Evolutionary conservation across 495 filamentous ascomycete genomes (phyloP).

Genomic region (Cenococcum geophilum): DNA sequence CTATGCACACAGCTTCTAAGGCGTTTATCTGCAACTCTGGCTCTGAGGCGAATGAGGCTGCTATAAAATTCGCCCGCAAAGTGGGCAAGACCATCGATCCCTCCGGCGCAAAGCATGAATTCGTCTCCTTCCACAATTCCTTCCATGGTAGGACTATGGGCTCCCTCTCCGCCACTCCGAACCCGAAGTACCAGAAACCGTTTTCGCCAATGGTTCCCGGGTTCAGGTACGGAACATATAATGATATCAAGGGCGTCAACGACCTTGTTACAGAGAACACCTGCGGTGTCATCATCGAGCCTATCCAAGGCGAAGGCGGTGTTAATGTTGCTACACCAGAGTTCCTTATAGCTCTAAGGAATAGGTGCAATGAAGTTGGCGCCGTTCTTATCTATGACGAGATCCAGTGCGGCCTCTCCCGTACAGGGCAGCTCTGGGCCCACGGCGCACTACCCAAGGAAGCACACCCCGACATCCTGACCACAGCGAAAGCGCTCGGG

Average conservation of each 20-base stretch:
- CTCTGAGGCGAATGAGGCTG: conserved; percentile 92
- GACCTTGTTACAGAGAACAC: conserved; percentile 74
- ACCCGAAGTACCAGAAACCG: conserved; percentile 93
- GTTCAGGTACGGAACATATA: conserved; percentile 79
- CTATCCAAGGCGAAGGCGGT: conserved; percentile 95
- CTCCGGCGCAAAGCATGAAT: conserved; percentile 67
- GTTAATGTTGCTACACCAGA: conserved; percentile 75
- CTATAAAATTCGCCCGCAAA: conserved; percentile 93
- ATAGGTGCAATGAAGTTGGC: conserved; percentile 77
- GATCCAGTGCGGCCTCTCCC: conserved; percentile 87
- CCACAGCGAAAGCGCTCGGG: conserved; percentile 89
- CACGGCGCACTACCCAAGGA: conserved; percentile 64
- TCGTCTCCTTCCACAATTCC: conserved; percentile 81
- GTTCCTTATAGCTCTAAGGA: conserved; percentile 71
- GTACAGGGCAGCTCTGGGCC: conserved; percentile 87
- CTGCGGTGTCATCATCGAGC: conserved; percentile 93
- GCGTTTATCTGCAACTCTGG: conserved; percentile 95
- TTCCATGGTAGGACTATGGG: conserved; percentile 99
- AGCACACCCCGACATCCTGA: conserved; percentile 90
- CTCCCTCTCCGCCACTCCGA: conserved; percentile 85
- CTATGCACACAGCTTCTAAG: conserved; percentile 71
- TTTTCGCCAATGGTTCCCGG: conserved; percentile 94
- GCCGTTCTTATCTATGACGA: conserved; percentile 92
- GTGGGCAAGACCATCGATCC: conserved; percentile 68
- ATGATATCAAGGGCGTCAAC: conserved; percentile 65